phyloP scores from a whole-genome alignment of 2,329 filamentous ascomycete genomes.

The Trichoderma cornu-damae region DNA sequence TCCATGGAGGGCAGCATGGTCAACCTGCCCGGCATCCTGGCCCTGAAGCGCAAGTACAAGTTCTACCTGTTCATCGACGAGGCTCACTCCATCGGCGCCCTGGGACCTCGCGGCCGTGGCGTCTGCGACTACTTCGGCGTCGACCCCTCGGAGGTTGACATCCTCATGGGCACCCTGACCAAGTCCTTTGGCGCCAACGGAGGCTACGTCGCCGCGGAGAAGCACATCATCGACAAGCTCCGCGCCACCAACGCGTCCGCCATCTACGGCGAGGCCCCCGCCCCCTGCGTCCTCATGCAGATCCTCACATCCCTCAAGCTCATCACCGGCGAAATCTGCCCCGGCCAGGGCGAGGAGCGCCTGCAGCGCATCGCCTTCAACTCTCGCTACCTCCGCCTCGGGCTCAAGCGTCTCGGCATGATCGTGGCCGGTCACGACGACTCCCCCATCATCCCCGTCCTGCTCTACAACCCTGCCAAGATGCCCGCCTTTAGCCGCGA shows the following conservation, averaged over 20 bases:
- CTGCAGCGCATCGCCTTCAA: constrained; percentile 96
- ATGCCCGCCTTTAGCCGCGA: constrained; percentile 98
- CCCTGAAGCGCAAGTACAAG: constrained; percentile 92
- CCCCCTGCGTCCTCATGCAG: constrained; percentile 84
- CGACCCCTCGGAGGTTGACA: constrained; percentile 80
- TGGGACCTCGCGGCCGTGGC: constrained; percentile 81
- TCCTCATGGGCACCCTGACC: constrained; percentile 96
- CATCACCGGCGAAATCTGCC: constrained; percentile 80
- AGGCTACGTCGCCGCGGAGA: constrained; percentile 87
- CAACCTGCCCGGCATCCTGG: constrained; percentile 84
- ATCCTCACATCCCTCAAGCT: constrained; percentile 82
- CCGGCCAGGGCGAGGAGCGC: constrained; percentile 91
- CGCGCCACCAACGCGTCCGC: constrained; percentile 79
- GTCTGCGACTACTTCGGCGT: constrained; percentile 97
- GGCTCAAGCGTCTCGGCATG: constrained; percentile 91
- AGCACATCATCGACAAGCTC: constrained; percentile 88
- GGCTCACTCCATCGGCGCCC: constrained; percentile 89
- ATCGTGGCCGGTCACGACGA: constrained; percentile 98
- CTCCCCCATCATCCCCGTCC: constrained; percentile 89
- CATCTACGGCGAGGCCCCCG: constrained; percentile 79
- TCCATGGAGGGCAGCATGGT: constrained; percentile 99
- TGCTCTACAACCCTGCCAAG: constrained; percentile 97
- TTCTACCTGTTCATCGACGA: constrained; percentile 95
- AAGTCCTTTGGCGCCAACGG: constrained; percentile 99
- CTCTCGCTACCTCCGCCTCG: constrained; percentile 94